Evolutionary conservation across 2,329 filamentous ascomycete genomes (phyloP).

Genomic region (Pseudogymnoascus sp.): DNA sequence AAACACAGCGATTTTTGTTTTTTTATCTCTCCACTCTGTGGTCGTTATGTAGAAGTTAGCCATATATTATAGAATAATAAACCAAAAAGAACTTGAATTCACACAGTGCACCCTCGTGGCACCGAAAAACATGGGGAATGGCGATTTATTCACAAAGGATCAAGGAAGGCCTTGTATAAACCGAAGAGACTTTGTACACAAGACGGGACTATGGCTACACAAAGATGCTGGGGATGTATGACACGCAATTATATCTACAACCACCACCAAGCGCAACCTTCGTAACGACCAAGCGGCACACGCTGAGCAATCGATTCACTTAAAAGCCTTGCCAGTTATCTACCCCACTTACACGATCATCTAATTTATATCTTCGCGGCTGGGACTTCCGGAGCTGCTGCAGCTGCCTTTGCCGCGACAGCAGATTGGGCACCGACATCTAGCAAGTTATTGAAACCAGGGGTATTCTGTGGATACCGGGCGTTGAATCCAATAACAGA

Average conservation of each 20-base stretch:
- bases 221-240: background rate
- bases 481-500: conserved; percentile 48
- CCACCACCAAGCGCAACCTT: background rate
- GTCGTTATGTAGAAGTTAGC: background rate
- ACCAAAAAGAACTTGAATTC: background rate
- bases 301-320: background rate
- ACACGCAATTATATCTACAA: background rate
- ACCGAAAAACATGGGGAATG: background rate
- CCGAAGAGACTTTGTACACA: background rate
- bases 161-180: background rate
- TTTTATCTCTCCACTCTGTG: background rate
- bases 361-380: background rate
- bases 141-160: background rate
- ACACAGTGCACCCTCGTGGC: background rate
- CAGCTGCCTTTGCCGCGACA: background rate
- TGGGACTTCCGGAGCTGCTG: background rate
- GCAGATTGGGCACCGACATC: conserved; percentile 13
- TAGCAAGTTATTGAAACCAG: conserved; percentile 38
- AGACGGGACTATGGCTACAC: background rate
- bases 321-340: background rate
- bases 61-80: background rate
- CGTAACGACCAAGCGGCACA: background rate
- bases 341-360: background rate
- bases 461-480: conserved; percentile 44
- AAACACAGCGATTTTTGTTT: background rate